These are phyloP conservation scores for Colletotrichum lentis DNA, from an alignment of 2,329 filamentous ascomycete genomes.

Conservation along the genomic window DNA sequence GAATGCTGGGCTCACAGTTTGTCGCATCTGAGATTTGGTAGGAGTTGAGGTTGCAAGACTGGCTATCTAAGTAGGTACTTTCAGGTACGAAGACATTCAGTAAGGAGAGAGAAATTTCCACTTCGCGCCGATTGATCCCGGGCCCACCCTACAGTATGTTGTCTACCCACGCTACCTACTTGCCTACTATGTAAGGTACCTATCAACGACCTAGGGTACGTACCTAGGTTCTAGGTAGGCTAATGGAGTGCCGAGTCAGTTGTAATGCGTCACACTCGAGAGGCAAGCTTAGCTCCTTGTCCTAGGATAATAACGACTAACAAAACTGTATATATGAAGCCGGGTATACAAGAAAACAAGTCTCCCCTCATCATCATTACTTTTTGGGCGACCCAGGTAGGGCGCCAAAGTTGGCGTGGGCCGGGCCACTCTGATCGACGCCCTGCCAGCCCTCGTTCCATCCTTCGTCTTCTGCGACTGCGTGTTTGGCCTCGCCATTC, in stretches of 20 bases:
- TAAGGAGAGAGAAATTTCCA: constrained; percentile 29
- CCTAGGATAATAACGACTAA: neutral
- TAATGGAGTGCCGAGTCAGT: no score
- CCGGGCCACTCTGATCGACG: constrained; percentile 62
- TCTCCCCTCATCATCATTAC: constrained; percentile 5
- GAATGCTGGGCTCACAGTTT: constrained; percentile 28
- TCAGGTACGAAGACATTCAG: no score
- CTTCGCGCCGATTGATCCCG: constrained; percentile 35
- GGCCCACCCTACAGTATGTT: constrained; percentile 9
- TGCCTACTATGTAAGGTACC: no score
- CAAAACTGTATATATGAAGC: constrained; percentile 14
- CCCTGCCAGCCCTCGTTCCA: constrained; percentile 60
- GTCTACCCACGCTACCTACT: no score
- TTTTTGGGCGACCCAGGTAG: constrained; percentile 25
- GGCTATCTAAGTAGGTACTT: neutral
- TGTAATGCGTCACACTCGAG: no score
- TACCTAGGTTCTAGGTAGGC: no score
- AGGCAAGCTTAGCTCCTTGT: neutral
- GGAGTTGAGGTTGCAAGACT: constrained; percentile 9
- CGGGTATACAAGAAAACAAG: constrained; percentile 39
- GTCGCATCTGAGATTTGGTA: constrained; percentile 7
- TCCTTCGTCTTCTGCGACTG: constrained; percentile 53
- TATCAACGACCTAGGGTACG: no score
- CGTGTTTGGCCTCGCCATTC: constrained; percentile 56
- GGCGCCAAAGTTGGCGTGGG: constrained; percentile 45